phyloP scores from a whole-genome alignment of 1,284 basidiomycete genomes.

The Melampsora abietis-canadensis region DNA sequence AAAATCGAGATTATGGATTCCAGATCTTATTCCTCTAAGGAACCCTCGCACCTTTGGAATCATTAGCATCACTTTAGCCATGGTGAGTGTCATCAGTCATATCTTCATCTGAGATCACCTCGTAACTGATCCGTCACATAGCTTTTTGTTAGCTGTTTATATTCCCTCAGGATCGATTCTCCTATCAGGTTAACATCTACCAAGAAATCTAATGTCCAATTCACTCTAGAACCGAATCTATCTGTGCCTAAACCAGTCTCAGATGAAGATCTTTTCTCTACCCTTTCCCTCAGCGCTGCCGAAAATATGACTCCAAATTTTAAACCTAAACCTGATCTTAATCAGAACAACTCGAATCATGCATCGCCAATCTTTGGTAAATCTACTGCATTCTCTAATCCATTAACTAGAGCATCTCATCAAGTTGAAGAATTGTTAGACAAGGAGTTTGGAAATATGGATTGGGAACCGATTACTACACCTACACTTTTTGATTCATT shows the following conservation, averaged over 20 bases:
- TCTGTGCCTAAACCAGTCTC: background rate
- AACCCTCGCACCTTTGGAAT: background rate
- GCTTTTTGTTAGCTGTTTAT: conserved; percentile 4
- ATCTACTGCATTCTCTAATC: conserved; percentile 1
- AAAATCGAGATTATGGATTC: background rate
- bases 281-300: background rate
- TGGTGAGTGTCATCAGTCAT: background rate
- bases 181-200: background rate
- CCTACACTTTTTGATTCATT: background rate
- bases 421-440: background rate
- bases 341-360: background rate
- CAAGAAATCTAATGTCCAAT: background rate
- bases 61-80: conserved; percentile 1
- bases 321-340: background rate
- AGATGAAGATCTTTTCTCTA: conserved; percentile 4
- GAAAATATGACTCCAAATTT: background rate
- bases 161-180: conserved; percentile 1
- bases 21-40: background rate
- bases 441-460: conserved; percentile 25
- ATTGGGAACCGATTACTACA: conserved; percentile 27
- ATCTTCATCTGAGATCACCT: too few relatives aligned
- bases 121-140: background rate
- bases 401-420: background rate
- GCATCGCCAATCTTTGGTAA: background rate
- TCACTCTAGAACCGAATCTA: background rate